Conservation (phyloP, 1,139 yeast species). For the Sugiyamaella novakii region DNA sequence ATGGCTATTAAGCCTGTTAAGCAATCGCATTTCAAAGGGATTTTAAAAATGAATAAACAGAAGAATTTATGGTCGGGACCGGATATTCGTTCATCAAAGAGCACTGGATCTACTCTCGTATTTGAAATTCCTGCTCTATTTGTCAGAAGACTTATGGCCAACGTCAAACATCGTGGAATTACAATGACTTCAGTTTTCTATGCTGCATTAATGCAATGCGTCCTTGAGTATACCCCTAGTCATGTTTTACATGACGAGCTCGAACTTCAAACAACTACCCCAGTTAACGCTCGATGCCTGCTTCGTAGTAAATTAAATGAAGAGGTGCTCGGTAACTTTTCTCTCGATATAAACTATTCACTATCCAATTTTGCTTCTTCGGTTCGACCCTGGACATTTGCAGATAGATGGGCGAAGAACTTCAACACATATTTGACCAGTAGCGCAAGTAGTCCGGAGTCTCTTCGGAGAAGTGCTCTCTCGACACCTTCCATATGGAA, state of each 20-base stretch:
- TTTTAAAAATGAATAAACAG: constrained; percentile 15
- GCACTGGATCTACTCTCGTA: constrained; percentile 6
- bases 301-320: constrained; percentile 3
- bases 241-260: not conserved
- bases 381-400: constrained; percentile 13
- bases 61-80: constrained; percentile 19
- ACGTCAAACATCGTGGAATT: constrained; percentile 22
- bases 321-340: constrained; percentile 18
- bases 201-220: constrained; percentile 22
- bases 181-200: constrained; percentile 23
- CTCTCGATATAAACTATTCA: constrained; percentile 8
- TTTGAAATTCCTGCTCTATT: constrained; percentile 19
- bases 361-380: constrained; percentile 11
- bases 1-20: constrained; percentile 12
- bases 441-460: constrained; percentile 6
- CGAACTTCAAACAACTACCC: constrained; percentile 11
- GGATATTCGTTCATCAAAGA: not conserved
- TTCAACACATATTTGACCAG: constrained; percentile 12
- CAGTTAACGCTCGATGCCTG: constrained; percentile 21
- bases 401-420: constrained; percentile 22
- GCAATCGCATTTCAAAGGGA: constrained; percentile 13
- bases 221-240: constrained; percentile 20
- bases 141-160: constrained; percentile 11
- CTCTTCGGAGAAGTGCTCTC: constrained; percentile 5
- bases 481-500: constrained; percentile 10